Evolutionary conservation across 371 early-diverging fungal species (phyloP).

Genomic region (Umbelopsis sp.): DNA sequence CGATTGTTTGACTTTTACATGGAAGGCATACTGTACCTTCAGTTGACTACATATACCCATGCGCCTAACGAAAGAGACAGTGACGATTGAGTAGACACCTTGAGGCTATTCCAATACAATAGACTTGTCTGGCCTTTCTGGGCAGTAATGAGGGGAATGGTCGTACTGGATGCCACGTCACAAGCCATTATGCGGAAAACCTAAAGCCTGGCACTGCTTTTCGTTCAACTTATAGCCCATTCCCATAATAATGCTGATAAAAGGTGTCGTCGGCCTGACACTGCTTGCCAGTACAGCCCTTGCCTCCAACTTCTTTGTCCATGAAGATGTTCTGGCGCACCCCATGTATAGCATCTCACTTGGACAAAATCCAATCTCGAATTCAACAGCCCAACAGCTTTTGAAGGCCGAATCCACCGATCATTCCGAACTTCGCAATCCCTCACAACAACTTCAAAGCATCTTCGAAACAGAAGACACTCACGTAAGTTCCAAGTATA

Average conservation of each 20-base stretch:
- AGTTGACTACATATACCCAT: too few species aligned
- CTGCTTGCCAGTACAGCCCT: background rate
- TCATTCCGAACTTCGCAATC: background rate
- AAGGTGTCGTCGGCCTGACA: background rate
- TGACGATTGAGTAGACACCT: too few species aligned
- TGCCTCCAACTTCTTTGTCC: slow-evolving; percentile 38
- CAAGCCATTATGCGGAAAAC: background rate
- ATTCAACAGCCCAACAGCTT: slow-evolving; percentile 5
- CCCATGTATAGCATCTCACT: slow-evolving; percentile 41
- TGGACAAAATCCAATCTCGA: slow-evolving; percentile 11
- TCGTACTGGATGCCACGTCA: slow-evolving; percentile 1
- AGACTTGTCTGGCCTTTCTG: too few species aligned
- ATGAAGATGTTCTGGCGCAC: slow-evolving; percentile 57
- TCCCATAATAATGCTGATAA: background rate
- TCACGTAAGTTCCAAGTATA: background rate
- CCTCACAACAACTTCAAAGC: slow-evolving; percentile 7
- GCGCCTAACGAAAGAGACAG: too few species aligned
- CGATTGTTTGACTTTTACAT: too few species aligned
- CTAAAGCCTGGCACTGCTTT: background rate
- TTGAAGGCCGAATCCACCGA: background rate
- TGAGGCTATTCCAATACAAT: too few species aligned
- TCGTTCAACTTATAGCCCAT: background rate
- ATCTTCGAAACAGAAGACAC: slow-evolving; percentile 15
- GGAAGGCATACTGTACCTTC: too few species aligned
- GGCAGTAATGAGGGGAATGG: too few species aligned